These are phyloP conservation scores for Boletus rufocinnamomeus DNA, from an alignment of 768 basidiomycete species.

Conservation along the genomic window DNA sequence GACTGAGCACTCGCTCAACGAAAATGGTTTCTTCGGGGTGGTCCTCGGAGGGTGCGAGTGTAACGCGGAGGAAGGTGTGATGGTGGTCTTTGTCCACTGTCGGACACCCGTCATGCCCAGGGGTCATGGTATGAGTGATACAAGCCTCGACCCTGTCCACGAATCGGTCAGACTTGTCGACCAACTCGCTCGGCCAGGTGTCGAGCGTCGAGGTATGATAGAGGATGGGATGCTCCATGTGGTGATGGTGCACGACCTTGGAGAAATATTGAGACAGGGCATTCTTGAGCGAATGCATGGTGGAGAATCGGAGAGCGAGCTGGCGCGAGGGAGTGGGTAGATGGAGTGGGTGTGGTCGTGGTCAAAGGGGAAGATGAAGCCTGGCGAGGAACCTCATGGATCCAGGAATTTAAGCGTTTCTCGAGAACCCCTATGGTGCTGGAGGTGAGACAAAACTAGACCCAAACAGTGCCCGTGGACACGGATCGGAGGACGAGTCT, in stretches of 20 bases:
- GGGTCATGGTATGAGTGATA: slow-evolving; percentile 8
- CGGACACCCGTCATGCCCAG: not conserved
- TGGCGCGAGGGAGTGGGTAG: not conserved
- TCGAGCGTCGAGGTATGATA: slow-evolving; percentile 14
- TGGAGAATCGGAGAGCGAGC: not conserved
- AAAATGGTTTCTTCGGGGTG: slow-evolving; percentile 11
- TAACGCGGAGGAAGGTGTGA: slow-evolving; percentile 14
- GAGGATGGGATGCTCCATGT: slow-evolving; percentile 1
- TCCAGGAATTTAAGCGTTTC: not conserved
- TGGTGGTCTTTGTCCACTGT: slow-evolving; percentile 8
- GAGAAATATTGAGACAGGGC: slow-evolving; percentile 10
- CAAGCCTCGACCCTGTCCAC: slow-evolving; percentile 10
- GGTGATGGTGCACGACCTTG: slow-evolving; percentile 12
- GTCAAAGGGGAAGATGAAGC: not conserved
- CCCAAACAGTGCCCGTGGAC: not conserved
- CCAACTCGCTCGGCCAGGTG: slow-evolving; percentile 11
- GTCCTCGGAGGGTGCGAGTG: slow-evolving; percentile 1
- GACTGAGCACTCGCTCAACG: slow-evolving; percentile 11
- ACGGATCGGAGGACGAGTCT: not conserved
- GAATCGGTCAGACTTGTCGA: slow-evolving; percentile 7
- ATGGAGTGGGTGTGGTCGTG: not conserved
- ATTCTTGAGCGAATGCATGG: slow-evolving; percentile 4
- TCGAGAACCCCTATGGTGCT: not conserved
- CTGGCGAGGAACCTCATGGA: not conserved
- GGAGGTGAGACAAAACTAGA: not conserved